Evolutionary conservation across 139 green algal genomes (phyloP).

Genomic region (Spirogloea muscicola): DNA sequence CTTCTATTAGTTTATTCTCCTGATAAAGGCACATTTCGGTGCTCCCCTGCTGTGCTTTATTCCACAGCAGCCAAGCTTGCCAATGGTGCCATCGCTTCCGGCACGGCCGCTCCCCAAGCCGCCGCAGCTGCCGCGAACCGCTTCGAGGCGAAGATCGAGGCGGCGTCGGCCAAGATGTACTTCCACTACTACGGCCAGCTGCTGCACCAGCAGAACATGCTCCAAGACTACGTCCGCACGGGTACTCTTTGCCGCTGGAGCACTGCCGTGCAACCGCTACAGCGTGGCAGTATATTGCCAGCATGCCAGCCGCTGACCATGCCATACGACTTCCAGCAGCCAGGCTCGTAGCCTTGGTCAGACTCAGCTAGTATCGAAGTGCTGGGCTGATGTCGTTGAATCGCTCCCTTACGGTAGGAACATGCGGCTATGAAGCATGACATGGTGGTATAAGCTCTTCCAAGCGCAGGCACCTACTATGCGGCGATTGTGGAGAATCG

Average conservation of each 20-base stretch:
- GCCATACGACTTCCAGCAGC: too few species aligned
- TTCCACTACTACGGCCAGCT: conserved; percentile 78
- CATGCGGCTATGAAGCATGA: too few species aligned
- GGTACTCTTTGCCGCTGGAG: conserved; percentile 3
- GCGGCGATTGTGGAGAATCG: conserved; percentile 80
- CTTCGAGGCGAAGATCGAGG: conserved; percentile 64
- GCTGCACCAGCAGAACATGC: conserved; percentile 91
- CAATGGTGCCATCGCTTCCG: not conserved
- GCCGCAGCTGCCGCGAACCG: not conserved
- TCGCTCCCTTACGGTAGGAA: too few species aligned
- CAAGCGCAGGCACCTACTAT: conserved; percentile 92
- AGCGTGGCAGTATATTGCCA: not conserved
- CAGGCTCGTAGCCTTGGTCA: too few species aligned
- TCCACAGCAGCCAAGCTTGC: not conserved
- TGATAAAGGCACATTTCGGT: not conserved
- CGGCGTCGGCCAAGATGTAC: conserved; percentile 71
- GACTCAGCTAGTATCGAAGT: too few species aligned
- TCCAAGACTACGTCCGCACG: conserved; percentile 58
- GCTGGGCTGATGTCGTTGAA: too few species aligned
- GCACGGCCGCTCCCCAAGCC: not conserved
- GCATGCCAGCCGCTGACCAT: not conserved
- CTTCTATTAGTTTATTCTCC: not conserved
- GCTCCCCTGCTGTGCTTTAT: not conserved
- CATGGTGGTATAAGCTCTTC: conserved; percentile 55
- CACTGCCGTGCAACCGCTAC: not conserved